Percentiles rank a stretch among this genome's conserved stretches.
These are phyloP conservation scores for Amylocystis lapponica DNA, from an alignment of 768 basidiomycete species.

Conservation along the genomic window DNA sequence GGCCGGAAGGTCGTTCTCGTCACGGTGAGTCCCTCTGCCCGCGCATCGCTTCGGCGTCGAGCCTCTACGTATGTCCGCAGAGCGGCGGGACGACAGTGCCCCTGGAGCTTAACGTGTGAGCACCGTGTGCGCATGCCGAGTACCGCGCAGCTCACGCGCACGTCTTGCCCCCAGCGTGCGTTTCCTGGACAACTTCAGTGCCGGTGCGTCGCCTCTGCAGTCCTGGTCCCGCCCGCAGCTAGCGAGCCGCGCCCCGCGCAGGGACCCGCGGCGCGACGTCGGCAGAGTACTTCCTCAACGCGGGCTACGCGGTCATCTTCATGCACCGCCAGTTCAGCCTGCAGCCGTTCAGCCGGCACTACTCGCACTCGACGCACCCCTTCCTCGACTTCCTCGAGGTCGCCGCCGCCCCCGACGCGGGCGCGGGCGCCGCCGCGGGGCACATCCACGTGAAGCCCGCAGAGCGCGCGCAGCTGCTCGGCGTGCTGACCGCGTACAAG, in stretches of 20 bases:
- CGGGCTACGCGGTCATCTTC: conserved; percentile 96
- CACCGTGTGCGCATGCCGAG: conserved; percentile 12
- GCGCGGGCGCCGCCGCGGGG: too few species aligned
- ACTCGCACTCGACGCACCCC: conserved; percentile 96
- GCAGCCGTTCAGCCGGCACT: conserved; percentile 95
- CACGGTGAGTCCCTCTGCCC: conserved; percentile 61
- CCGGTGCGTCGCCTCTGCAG: conserved; percentile 47
- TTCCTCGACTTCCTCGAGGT: conserved; percentile 94
- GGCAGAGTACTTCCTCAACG: conserved; percentile 93
- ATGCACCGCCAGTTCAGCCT: conserved; percentile 98
- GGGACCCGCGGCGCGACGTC: conserved; percentile 97
- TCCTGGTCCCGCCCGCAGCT: too few species aligned
- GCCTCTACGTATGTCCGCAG: conserved; percentile 37
- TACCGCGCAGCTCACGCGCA: conserved; percentile 14
- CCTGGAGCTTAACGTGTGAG: conserved; percentile 98
- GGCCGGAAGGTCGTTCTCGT: conserved; percentile 85
- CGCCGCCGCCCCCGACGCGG: too few species aligned
- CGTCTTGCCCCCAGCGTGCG: conserved; percentile 76
- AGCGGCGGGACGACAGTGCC: conserved; percentile 98
- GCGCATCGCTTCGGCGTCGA: conserved; percentile 5
- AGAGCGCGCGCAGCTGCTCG: conserved; percentile 59
- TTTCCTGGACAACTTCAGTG: conserved; percentile 98
- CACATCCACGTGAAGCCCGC: conserved; percentile 62
- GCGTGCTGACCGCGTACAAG: conserved; percentile 77
- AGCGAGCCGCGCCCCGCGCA: too few species aligned